Base-by-base conservation (phyloP, 257 asterid genomes). In the Ilex aquifolium region DNA sequence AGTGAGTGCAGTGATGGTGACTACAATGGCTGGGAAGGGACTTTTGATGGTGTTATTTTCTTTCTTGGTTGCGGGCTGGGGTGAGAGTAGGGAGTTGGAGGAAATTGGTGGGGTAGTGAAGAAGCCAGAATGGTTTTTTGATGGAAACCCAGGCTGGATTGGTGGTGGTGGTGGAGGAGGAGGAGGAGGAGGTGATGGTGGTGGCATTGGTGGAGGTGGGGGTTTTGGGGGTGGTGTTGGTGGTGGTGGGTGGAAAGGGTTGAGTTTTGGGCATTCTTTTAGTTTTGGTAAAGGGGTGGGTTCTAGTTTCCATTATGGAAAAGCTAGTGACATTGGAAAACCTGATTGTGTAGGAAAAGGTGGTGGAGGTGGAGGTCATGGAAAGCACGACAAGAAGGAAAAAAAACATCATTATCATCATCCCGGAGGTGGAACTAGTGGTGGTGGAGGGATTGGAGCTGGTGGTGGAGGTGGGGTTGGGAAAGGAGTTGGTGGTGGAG, bases 1-100 rank as follows among this genome's bases (percentile, higher is more conserved):
- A 29, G 16, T 50, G 40, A 53, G 68, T 13, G 4, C n/a, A 32
- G 27, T 49, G 30, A 30, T 53, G 44, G 58, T 46, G 52, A 54
- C 36, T 27, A 65, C 73, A 59, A 83, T 80, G 85, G 76, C 30
- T 21, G 57, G 64, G 53, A 70, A 55, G 39, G 31, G 69, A 5
- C 42, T 72, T 67, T 9, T 73, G 27, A 66, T 61, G 57, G 9
- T 74, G 44, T 58, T 73, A 63, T 32, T 78, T 57, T 61, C 68
- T 67, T 52, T 77, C 63, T 27, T 82, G 76, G 69, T 69, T 30
- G 76, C 69, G 75, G 73, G 79, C 3, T 49, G 44, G 60, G 70
- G 31, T 12, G 75, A 69, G 68, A 68, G 72, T 4, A 74, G 79
- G 69, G 63, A 70, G 62, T 39, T 75, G 64, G 78, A 66, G 60